These are phyloP conservation scores for Oidiodendron maius DNA, from an alignment of 495 filamentous ascomycete species.

Conservation along the genomic window DNA sequence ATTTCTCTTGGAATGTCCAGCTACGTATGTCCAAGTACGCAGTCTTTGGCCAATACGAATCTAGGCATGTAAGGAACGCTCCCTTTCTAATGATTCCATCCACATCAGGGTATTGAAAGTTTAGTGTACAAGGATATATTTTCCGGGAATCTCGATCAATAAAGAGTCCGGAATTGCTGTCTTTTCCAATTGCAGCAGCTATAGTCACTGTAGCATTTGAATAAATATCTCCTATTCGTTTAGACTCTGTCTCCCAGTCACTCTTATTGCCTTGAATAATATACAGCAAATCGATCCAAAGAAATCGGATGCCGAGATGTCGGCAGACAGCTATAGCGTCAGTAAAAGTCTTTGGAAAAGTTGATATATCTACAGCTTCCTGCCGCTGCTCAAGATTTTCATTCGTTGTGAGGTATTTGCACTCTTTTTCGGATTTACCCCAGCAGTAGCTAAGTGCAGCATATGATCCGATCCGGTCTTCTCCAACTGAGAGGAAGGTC, in stretches of 20 bases:
- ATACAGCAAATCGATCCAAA: slow-evolving; percentile 19
- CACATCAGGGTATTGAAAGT: background rate
- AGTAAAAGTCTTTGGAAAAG: slow-evolving; percentile 10
- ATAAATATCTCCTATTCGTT: slow-evolving; percentile 12
- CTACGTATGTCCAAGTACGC: slow-evolving; percentile 1
- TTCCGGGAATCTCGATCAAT: slow-evolving; percentile 1
- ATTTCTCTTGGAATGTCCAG: slow-evolving; percentile 10
- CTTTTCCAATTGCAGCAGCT: background rate
- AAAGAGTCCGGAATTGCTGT: slow-evolving; percentile 1
- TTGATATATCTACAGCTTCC: background rate
- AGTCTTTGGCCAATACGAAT: background rate
- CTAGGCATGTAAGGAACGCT: slow-evolving; percentile 1
- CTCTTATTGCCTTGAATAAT: slow-evolving; percentile 9
- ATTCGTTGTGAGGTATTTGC: background rate
- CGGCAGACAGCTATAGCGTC: slow-evolving; percentile 11
- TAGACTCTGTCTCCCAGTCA: slow-evolving; percentile 13
- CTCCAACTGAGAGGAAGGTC: slow-evolving; percentile 8
- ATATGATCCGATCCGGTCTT: slow-evolving; percentile 11
- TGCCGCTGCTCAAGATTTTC: background rate
- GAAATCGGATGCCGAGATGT: slow-evolving; percentile 6
- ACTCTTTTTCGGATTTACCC: background rate
- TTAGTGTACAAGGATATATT: slow-evolving; percentile 1
- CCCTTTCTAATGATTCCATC: background rate
- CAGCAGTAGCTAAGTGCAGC: slow-evolving; percentile 11
- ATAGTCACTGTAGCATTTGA: slow-evolving; percentile 5